phyloP scores from a whole-genome alignment of 1,284 basidiomycete species.

The Austroboletus olivaceoglutinosus region DNA sequence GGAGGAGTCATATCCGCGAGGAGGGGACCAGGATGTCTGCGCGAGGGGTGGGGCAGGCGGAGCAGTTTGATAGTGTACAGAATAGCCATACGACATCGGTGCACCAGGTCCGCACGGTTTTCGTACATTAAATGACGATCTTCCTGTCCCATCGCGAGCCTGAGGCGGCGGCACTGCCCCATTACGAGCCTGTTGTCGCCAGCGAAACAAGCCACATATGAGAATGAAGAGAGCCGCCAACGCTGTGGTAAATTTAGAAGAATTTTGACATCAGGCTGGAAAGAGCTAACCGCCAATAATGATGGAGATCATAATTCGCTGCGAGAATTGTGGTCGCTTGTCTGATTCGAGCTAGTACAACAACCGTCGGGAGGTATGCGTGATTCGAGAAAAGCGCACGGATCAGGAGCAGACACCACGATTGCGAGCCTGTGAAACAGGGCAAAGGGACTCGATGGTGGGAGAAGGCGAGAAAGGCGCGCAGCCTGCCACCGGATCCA shows the following conservation, averaged over 20 bases:
- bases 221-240: not conserved
- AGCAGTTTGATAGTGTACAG: not conserved
- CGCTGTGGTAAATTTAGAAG: slow-evolving; percentile 9
- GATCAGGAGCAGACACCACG: slow-evolving; percentile 13
- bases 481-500: no score
- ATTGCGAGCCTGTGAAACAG: not conserved
- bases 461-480: no score
- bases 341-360: not conserved
- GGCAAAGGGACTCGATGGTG: no score
- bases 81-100: not conserved
- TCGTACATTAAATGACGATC: not conserved
- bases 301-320: not conserved
- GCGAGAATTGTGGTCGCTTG: no score
- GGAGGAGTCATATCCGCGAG: not conserved
- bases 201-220: not conserved
- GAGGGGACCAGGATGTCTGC: slow-evolving; percentile 6
- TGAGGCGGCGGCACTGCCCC: not conserved
- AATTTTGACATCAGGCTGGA: not conserved
- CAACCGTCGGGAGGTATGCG: not conserved
- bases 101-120: slow-evolving; percentile 1
- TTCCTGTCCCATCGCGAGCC: not conserved
- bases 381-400: slow-evolving; percentile 6
- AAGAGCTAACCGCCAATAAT: slow-evolving; percentile 12
- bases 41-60: not conserved
- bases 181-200: slow-evolving; percentile 4